Percentiles rank a stretch among this genome's conserved stretches.
Evolutionary conservation across 495 filamentous ascomycete genomes (phyloP).

Genomic region (Neohortaea acidophila): DNA sequence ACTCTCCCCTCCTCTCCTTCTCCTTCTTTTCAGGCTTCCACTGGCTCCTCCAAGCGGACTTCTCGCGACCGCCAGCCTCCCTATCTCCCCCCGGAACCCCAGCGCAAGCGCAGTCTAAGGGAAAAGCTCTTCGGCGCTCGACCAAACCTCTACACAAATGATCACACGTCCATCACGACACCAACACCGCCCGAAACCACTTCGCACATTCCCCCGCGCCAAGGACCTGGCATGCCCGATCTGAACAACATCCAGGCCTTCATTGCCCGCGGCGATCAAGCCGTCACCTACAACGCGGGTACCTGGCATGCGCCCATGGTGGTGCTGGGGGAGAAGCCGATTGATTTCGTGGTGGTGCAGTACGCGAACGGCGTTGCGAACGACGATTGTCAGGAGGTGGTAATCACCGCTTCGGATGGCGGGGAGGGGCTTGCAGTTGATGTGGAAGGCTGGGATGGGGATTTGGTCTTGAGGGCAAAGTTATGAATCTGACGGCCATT

Average conservation of each 20-base stretch:
- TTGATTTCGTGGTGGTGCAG: slow-evolving; percentile 81
- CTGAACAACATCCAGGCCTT: slow-evolving; percentile 57
- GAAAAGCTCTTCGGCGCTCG: slow-evolving; percentile 26
- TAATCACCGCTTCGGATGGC: slow-evolving; percentile 27
- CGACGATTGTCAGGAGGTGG: slow-evolving; percentile 85
- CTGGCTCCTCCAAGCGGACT: too few species aligned
- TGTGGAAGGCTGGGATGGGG: slow-evolving; percentile 17
- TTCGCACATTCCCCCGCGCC: slow-evolving; percentile 18
- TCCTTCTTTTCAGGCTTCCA: too few species aligned
- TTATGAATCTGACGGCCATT: too few species aligned
- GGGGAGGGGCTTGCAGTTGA: slow-evolving; percentile 20
- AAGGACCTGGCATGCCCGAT: slow-evolving; percentile 57
- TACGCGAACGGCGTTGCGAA: slow-evolving; percentile 66
- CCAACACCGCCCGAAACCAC: slow-evolving; percentile 8
- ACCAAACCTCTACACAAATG: slow-evolving; percentile 29
- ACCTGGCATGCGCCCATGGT: slow-evolving; percentile 99
- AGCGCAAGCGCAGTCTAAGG: slow-evolving; percentile 22
- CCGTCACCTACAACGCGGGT: slow-evolving; percentile 77
- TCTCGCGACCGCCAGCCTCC: slow-evolving; percentile 22
- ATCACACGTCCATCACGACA: slow-evolving; percentile 16
- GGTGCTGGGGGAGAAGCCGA: slow-evolving; percentile 50
- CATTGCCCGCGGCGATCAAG: slow-evolving; percentile 61
- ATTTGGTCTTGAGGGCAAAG: slow-evolving; percentile 10
- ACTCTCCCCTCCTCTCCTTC: slow-evolving; percentile 32
- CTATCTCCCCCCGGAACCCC: slow-evolving; percentile 22